A percentile compares a stretch with the other conserved stretches of the same genome.
Evolutionary conservation across 1,284 basidiomycete genomes (phyloP).

Genomic region (Wallemia hederae): DNA sequence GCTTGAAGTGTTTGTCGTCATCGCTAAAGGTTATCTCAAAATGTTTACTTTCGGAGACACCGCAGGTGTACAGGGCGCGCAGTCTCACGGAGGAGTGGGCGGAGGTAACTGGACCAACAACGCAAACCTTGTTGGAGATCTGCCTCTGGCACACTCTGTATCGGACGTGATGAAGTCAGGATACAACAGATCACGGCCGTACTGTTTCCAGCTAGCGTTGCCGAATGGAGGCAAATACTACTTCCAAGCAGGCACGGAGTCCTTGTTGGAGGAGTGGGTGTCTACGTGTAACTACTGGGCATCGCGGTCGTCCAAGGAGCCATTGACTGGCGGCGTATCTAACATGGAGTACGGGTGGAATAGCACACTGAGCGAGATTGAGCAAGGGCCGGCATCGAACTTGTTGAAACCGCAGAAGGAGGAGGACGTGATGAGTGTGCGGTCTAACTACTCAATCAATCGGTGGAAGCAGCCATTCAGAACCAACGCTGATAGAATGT

Average conservation of each 20-base stretch:
- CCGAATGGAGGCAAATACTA: conserved; percentile 69
- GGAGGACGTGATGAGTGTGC: conserved; percentile 17
- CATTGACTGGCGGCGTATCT: conserved; percentile 71
- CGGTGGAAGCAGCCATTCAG: background rate
- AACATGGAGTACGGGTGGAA: conserved; percentile 99
- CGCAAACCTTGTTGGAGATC: conserved; percentile 47
- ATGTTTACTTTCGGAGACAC: conserved; percentile 72
- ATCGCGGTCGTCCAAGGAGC: conserved; percentile 69
- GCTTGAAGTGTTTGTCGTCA: conserved; percentile 84
- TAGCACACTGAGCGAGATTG: conserved; percentile 24
- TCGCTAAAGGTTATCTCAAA: conserved; percentile 66
- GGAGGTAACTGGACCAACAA: conserved; percentile 93
- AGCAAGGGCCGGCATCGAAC: conserved; percentile 11
- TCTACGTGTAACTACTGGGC: conserved; percentile 98
- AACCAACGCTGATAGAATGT: conserved; percentile 30
- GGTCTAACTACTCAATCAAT: conserved; percentile 15
- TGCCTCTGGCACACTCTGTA: conserved; percentile 59
- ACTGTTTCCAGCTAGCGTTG: conserved; percentile 83
- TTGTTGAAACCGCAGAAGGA: conserved; percentile 4
- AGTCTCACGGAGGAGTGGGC: conserved; percentile 32
- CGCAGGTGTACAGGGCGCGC: conserved; percentile 16
- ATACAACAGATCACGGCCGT: conserved; percentile 59
- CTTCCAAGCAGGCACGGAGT: conserved; percentile 92
- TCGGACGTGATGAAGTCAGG: conserved; percentile 70
- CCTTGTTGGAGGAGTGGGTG: conserved; percentile 91